phyloP scores from a whole-genome alignment of 345 rosid species.

The Microthlaspi erraticum region DNA sequence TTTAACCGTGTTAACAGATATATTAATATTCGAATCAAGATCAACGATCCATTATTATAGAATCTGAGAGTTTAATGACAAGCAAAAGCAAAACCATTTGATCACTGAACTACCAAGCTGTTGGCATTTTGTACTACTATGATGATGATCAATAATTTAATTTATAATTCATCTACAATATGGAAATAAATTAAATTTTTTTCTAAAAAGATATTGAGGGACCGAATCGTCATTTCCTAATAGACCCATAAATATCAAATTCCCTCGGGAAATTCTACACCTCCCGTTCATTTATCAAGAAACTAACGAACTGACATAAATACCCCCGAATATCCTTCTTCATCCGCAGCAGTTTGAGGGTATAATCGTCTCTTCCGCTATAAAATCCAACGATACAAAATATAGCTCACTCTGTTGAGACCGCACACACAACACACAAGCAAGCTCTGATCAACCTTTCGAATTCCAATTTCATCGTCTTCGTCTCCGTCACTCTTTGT shows the following conservation, averaged over 20 bases:
- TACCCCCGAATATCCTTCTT: slow-evolving; percentile 37
- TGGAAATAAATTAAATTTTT: too few relatives aligned
- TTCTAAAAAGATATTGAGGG: too few relatives aligned
- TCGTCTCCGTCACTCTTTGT: neutral
- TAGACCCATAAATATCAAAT: slow-evolving; percentile 31
- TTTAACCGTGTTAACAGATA: too few relatives aligned
- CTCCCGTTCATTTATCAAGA: slow-evolving; percentile 39
- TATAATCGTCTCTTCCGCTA: neutral
- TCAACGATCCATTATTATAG: too few relatives aligned
- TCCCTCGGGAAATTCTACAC: slow-evolving; percentile 37
- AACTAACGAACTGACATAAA: neutral
- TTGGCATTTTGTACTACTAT: neutral
- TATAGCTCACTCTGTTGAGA: slow-evolving; percentile 22
- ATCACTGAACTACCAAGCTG: neutral
- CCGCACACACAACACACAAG: slow-evolving; percentile 29
- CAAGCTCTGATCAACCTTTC: slow-evolving; percentile 21
- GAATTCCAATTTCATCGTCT: neutral
- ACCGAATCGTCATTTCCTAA: slow-evolving; percentile 18
- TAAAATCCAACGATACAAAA: slow-evolving; percentile 9
- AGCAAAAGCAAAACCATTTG: too few relatives aligned
- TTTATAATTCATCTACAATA: too few relatives aligned
- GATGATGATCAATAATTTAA: too few relatives aligned
- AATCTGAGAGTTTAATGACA: too few relatives aligned
- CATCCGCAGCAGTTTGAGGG: slow-evolving; percentile 2
- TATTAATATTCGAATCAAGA: too few relatives aligned